A percentile compares a stretch with the other conserved stretches of the same genome.
These are phyloP conservation scores for Porcisia hertigi DNA, from an alignment of 208 protist genomes.

Conservation along the genomic window DNA sequence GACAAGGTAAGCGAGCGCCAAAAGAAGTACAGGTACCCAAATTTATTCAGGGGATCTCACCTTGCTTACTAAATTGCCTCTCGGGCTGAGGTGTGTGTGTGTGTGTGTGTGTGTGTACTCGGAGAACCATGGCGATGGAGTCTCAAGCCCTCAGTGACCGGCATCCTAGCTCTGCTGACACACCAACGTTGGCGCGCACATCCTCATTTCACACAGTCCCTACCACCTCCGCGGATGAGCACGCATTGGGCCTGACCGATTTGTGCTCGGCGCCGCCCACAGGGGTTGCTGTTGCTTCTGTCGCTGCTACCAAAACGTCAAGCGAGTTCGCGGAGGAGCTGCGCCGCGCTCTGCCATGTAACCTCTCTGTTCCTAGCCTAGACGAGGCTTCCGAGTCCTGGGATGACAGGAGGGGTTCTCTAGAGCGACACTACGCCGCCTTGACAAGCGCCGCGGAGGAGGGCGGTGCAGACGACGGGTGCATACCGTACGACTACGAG, in stretches of 20 bases:
- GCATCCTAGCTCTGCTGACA: background rate
- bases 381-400: background rate
- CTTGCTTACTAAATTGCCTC: no score
- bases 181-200: background rate
- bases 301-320: background rate
- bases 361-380: slow-evolving; percentile 3
- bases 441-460: background rate
- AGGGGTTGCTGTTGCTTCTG: background rate
- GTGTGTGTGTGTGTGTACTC: no score
- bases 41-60: no score
- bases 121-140: background rate
- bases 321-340: background rate
- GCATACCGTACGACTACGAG: slow-evolving; percentile 56
- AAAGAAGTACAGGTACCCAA: no score
- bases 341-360: background rate
- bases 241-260: background rate
- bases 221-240: background rate
- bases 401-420: background rate
- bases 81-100: no score
- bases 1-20: slow-evolving; percentile 3
- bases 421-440: background rate
- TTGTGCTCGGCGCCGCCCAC: background rate
- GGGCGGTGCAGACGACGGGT: slow-evolving; percentile 11
- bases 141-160: background rate
- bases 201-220: background rate